phyloP scores from a whole-genome alignment of 257 asterid species.

The Salvia miltiorrhiza region DNA sequence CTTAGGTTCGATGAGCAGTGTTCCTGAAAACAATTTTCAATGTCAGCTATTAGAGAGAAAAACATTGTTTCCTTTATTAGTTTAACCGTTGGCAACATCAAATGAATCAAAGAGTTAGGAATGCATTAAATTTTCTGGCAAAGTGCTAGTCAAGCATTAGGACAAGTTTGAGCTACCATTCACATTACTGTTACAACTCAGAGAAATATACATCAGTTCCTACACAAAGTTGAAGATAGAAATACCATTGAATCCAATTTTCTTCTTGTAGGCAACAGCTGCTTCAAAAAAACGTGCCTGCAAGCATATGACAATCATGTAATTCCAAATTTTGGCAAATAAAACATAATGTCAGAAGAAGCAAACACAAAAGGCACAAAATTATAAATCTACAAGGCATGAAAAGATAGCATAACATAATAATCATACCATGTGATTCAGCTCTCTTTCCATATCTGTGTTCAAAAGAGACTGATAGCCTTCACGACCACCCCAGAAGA shows the following conservation, averaged over 20 bases:
- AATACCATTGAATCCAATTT: conserved; percentile 90
- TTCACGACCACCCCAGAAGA: conserved; percentile 99
- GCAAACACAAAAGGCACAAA: background rate
- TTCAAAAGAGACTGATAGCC: conserved; percentile 94
- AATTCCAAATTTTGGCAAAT: too few species aligned
- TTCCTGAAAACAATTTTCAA: conserved; percentile 50
- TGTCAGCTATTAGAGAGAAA: background rate
- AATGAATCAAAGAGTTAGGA: background rate
- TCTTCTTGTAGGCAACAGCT: conserved; percentile 92
- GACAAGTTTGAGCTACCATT: background rate
- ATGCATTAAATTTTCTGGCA: background rate
- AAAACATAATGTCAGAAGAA: too few species aligned
- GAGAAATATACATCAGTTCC: background rate
- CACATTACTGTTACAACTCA: background rate
- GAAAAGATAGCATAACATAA: background rate
- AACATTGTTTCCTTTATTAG: too few species aligned
- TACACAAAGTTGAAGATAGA: background rate
- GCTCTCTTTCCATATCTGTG: conserved; percentile 97
- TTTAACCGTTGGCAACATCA: background rate
- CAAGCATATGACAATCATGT: background rate
- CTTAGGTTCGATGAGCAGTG: conserved; percentile 95
- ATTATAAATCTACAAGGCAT: background rate
- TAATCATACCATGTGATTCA: conserved; percentile 72
- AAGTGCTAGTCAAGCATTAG: background rate
- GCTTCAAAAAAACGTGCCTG: conserved; percentile 95